phyloP scores from a whole-genome alignment of 108 stramenopile genomes.

The Nitzschia palea region DNA sequence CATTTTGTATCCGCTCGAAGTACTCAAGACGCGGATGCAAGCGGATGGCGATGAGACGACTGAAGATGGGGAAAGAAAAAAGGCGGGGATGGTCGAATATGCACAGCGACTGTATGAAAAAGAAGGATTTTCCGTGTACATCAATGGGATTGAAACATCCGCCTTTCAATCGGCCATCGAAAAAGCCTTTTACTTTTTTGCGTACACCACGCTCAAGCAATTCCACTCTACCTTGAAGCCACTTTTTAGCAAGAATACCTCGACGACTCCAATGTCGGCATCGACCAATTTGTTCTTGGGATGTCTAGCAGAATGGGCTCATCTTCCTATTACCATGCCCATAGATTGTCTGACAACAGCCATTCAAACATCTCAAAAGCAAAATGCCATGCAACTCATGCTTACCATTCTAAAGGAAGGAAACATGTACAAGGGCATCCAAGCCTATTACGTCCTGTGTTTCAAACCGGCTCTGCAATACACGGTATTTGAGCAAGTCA shows the following conservation, averaged over 20 bases:
- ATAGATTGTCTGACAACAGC: slow-evolving; percentile 81
- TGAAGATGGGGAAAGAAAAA: slow-evolving; percentile 18
- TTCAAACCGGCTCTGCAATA: slow-evolving; percentile 94
- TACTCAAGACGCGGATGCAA: slow-evolving; percentile 83
- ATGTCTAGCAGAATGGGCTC: slow-evolving; percentile 80
- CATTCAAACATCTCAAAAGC: slow-evolving; percentile 62
- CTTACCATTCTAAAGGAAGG: slow-evolving; percentile 60
- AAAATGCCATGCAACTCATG: slow-evolving; percentile 51
- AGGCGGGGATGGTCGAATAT: slow-evolving; percentile 49
- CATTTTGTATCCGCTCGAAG: slow-evolving; percentile 80
- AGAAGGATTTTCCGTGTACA: slow-evolving; percentile 57
- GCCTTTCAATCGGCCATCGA: slow-evolving; percentile 81
- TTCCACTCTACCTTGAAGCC: slow-evolving; percentile 22
- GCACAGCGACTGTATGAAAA: slow-evolving; percentile 59
- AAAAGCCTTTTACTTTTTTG: slow-evolving; percentile 91
- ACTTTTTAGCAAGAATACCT: neutral
- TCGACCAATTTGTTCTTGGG: slow-evolving; percentile 31
- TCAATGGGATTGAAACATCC: slow-evolving; percentile 60
- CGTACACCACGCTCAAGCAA: slow-evolving; percentile 79
- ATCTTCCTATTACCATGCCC: slow-evolving; percentile 88
- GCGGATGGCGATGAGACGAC: slow-evolving; percentile 45
- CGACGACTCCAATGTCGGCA: slow-evolving; percentile 10
- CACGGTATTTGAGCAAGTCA: slow-evolving; percentile 89
- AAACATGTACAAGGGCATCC: slow-evolving; percentile 86
- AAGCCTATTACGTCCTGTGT: slow-evolving; percentile 86